Conservation (phyloP, 768 basidiomycete genomes). For the Russula compacta region DNA sequence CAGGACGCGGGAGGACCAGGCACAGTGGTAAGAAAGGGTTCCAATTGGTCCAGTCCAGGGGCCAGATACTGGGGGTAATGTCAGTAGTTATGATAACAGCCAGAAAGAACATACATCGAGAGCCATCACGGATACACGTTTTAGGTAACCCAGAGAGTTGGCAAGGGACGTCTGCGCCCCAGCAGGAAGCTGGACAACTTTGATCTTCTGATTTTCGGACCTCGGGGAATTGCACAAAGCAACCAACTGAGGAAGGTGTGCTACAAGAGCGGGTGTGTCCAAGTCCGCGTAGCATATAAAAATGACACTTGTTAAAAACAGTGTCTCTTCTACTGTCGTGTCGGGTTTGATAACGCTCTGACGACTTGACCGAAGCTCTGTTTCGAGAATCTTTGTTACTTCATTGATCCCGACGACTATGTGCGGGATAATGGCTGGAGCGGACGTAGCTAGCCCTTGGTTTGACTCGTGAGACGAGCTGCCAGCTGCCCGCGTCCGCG, state of each 20-base stretch:
- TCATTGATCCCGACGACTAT: conserved; percentile 66
- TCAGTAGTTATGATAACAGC: conserved; percentile 1
- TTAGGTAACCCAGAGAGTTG: conserved; percentile 46
- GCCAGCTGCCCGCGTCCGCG: not conserved
- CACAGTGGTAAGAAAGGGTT: conserved; percentile 39
- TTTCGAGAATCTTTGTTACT: conserved; percentile 67
- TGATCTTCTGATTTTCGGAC: conserved; percentile 28
- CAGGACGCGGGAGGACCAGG: conserved; percentile 57
- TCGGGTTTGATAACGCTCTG: not conserved
- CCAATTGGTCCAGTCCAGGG: conserved; percentile 28
- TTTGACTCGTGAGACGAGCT: not conserved
- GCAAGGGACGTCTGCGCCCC: conserved; percentile 58
- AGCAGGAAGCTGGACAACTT: conserved; percentile 55
- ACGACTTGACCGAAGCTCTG: conserved; percentile 32
- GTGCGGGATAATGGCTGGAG: conserved; percentile 39
- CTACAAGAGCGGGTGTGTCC: conserved; percentile 60
- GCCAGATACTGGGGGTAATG: conserved; percentile 31
- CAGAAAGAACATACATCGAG: conserved; percentile 45
- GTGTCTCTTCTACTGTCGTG: not conserved
- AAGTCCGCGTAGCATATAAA: conserved; percentile 71
- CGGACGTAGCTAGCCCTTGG: not conserved
- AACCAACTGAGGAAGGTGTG: conserved; percentile 68
- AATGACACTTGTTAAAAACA: conserved; percentile 29
- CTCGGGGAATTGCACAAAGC: conserved; percentile 59
- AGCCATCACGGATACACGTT: conserved; percentile 56